phyloP scores from a whole-genome alignment of 2,329 filamentous ascomycete genomes.

The Colletotrichum musicola region DNA sequence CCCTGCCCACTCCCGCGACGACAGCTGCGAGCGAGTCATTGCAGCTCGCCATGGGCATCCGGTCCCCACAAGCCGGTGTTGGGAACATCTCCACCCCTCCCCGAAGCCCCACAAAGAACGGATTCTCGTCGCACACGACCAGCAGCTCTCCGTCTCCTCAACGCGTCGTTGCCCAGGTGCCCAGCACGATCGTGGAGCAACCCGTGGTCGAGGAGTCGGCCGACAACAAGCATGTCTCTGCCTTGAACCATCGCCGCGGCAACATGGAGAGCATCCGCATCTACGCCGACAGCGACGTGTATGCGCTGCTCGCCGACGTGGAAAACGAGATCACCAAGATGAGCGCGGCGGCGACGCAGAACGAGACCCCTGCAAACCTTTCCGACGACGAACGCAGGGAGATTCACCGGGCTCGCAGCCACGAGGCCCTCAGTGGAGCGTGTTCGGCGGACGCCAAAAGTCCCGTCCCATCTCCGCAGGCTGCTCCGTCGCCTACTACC shows the following conservation, averaged over 20 bases:
- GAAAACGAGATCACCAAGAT: slow-evolving; percentile 69
- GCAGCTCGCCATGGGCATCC: slow-evolving; percentile 57
- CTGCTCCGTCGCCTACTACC: slow-evolving; percentile 41
- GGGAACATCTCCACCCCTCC: slow-evolving; percentile 68
- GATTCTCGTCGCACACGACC: slow-evolving; percentile 49
- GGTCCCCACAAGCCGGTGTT: slow-evolving; percentile 45
- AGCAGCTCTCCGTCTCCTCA: slow-evolving; percentile 63
- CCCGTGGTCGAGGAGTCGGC: slow-evolving; percentile 60
- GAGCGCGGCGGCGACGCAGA: slow-evolving; percentile 45
- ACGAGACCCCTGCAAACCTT: slow-evolving; percentile 50
- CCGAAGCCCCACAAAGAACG: slow-evolving; percentile 66
- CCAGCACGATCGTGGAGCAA: slow-evolving; percentile 68
- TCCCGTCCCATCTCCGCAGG: slow-evolving; percentile 46
- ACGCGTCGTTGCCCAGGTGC: slow-evolving; percentile 65
- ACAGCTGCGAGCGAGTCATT: slow-evolving; percentile 54
- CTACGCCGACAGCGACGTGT: slow-evolving; percentile 77
- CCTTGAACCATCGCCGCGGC: slow-evolving; percentile 49
- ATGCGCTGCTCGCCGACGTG: slow-evolving; percentile 75
- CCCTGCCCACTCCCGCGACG: slow-evolving; percentile 55
- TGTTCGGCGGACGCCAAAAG: slow-evolving; percentile 43
- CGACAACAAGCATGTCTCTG: slow-evolving; percentile 43
- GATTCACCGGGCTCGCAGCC: slow-evolving; percentile 63
- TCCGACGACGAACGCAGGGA: slow-evolving; percentile 54
- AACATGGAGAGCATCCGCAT: slow-evolving; percentile 75
- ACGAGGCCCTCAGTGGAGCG: slow-evolving; percentile 61